phyloP scores from a whole-genome alignment of 176 grass and related monocot species.

The Oryza nivara region DNA sequence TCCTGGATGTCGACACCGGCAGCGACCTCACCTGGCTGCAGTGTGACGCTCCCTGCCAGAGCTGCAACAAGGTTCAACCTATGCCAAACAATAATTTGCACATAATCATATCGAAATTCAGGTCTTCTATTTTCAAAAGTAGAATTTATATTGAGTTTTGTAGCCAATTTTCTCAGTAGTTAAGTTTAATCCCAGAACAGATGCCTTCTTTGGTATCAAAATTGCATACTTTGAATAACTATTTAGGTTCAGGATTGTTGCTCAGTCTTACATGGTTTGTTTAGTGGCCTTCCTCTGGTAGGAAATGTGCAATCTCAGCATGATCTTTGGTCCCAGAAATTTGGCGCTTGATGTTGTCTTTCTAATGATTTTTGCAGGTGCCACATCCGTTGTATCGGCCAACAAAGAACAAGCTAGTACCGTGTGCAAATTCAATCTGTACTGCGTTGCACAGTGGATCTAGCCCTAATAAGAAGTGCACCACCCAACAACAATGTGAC shows the following conservation, averaged over 20 bases:
- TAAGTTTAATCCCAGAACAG: constrained; percentile 9
- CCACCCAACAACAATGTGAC: constrained; percentile 63
- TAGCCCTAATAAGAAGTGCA: constrained; percentile 48
- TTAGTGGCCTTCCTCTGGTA: neutral
- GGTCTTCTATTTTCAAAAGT: neutral
- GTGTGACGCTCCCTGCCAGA: constrained; percentile 83
- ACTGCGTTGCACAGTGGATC: constrained; percentile 41
- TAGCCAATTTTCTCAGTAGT: neutral
- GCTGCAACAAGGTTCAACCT: constrained; percentile 75
- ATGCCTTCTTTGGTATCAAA: neutral
- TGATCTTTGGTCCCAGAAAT: neutral
- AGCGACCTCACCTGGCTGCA: constrained; percentile 96
- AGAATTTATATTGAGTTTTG: neutral
- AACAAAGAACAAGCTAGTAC: constrained; percentile 53
- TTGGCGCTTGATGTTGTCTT: constrained; percentile 41
- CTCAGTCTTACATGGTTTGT: neutral
- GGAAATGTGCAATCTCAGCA: neutral
- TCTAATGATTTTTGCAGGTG: constrained; percentile 50
- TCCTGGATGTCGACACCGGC: constrained; percentile 90
- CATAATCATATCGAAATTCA: neutral
- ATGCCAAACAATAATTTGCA: neutral
- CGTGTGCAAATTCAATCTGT: constrained; percentile 70
- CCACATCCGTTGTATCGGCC: constrained; percentile 71
- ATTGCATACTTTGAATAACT: neutral
- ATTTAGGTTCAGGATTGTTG: neutral